Evolutionary conservation across 768 basidiomycete genomes (phyloP).

Genomic region (Auricularia sp.): DNA sequence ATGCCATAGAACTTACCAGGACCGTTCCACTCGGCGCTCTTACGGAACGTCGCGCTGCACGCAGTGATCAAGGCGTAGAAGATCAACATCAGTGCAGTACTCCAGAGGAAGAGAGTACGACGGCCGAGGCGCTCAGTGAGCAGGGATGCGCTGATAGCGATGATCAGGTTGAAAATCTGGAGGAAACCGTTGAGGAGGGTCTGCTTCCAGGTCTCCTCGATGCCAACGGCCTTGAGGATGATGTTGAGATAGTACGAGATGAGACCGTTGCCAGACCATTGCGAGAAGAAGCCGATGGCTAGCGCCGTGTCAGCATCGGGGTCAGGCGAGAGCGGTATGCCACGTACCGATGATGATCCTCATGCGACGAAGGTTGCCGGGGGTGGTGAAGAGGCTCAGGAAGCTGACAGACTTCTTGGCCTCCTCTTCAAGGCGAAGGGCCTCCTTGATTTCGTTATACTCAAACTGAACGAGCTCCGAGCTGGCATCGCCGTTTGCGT

Average conservation of each 20-base stretch:
- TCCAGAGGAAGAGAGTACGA: slow-evolving; percentile 47
- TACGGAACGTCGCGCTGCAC: slow-evolving; percentile 32
- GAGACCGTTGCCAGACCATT: slow-evolving; percentile 78
- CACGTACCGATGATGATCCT: slow-evolving; percentile 44
- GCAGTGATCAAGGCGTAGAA: slow-evolving; percentile 44
- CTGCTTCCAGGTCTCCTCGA: slow-evolving; percentile 28
- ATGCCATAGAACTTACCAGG: not conserved
- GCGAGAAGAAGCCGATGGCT: slow-evolving; percentile 73
- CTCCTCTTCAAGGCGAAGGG: slow-evolving; percentile 42
- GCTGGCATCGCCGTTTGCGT: slow-evolving; percentile 56
- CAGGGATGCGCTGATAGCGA: slow-evolving; percentile 48
- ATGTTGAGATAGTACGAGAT: slow-evolving; percentile 74
- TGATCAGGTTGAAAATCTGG: slow-evolving; percentile 69
- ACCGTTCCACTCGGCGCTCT: not conserved
- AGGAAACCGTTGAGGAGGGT: slow-evolving; percentile 81
- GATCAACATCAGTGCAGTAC: slow-evolving; percentile 40
- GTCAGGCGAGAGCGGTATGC: too few species aligned
- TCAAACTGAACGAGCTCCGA: slow-evolving; percentile 55
- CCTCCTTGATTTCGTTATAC: slow-evolving; percentile 72
- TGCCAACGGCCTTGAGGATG: slow-evolving; percentile 40
- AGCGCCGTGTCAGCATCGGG: too few species aligned
- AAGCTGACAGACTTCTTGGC: slow-evolving; percentile 45
- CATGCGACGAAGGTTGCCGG: slow-evolving; percentile 70
- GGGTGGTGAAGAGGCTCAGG: slow-evolving; percentile 54
- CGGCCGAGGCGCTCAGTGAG: slow-evolving; percentile 60